Evolutionary conservation across 2,329 filamentous ascomycete genomes (phyloP).

Genomic region (Grosmannia penicillata): DNA sequence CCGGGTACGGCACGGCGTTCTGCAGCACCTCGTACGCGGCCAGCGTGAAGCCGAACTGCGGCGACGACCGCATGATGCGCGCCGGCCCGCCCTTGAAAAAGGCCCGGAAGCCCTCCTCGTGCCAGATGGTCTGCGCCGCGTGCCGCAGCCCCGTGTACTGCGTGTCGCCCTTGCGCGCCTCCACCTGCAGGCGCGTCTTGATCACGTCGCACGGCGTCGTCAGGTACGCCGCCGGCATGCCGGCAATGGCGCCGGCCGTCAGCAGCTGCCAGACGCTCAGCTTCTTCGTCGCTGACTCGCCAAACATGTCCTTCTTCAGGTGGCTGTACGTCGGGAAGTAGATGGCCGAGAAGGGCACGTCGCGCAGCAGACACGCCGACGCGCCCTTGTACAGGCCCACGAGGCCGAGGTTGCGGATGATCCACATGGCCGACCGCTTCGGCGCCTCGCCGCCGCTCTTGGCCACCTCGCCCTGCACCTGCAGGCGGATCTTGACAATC

Average conservation of each 20-base stretch:
- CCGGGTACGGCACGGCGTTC: conserved; percentile 60
- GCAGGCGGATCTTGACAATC: conserved; percentile 97
- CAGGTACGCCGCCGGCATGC: conserved; percentile 84
- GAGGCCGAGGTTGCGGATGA: conserved; percentile 86
- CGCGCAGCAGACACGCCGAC: conserved; percentile 81
- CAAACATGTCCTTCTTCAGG: conserved; percentile 85
- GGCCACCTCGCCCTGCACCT: conserved; percentile 90
- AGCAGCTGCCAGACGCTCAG: conserved; percentile 83
- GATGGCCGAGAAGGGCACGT: conserved; percentile 95
- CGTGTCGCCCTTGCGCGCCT: conserved; percentile 88
- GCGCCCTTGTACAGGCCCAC: conserved; percentile 95
- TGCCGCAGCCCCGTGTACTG: conserved; percentile 78
- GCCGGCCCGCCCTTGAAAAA: conserved; percentile 99
- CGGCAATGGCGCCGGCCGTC: conserved; percentile 84
- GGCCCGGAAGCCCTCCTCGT: conserved; percentile 84
- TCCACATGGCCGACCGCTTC: conserved; percentile 93
- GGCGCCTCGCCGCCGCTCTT: conserved; percentile 72
- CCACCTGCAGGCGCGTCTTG: conserved; percentile 95
- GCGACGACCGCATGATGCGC: conserved; percentile 85
- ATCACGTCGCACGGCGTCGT: conserved; percentile 98
- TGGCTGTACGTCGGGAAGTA: conserved; percentile 98
- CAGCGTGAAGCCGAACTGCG: conserved; percentile 95
- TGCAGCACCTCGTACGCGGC: conserved; percentile 91
- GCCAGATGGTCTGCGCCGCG: conserved; percentile 67
- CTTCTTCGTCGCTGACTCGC: conserved; percentile 75